Conservation (phyloP, 2,329 filamentous ascomycete genomes). For the Orbilia quercus region DNA sequence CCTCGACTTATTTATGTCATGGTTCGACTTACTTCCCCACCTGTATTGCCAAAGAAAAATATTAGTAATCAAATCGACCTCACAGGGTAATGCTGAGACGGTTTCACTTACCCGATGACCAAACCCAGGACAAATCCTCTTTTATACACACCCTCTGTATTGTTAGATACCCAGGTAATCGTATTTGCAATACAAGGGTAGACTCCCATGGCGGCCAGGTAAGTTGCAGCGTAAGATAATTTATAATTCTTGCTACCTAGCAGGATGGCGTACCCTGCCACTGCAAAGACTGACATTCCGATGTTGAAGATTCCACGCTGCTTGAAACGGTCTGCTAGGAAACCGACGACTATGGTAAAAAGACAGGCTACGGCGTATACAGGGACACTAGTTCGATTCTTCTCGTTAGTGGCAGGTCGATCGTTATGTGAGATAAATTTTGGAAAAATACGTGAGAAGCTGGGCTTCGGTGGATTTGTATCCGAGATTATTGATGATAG, state of each 20-base stretch:
- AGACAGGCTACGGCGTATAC: slow-evolving; percentile 79
- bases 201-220: slow-evolving; percentile 86
- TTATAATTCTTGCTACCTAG: slow-evolving; percentile 72
- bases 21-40: slow-evolving; percentile 39
- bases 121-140: slow-evolving; percentile 86
- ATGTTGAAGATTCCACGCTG: slow-evolving; percentile 86
- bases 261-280: slow-evolving; percentile 83
- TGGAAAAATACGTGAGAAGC: slow-evolving; percentile 72
- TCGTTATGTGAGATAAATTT: neutral
- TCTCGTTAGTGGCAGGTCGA: neutral
- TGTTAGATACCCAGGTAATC: slow-evolving; percentile 88
- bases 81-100: slow-evolving; percentile 35
- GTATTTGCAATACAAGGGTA: slow-evolving; percentile 89
- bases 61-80: neutral
- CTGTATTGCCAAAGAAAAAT: slow-evolving; percentile 1
- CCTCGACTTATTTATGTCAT: neutral
- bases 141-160: slow-evolving; percentile 90
- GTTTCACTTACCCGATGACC: slow-evolving; percentile 71
- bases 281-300: slow-evolving; percentile 74
- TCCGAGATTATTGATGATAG: slow-evolving; percentile 74
- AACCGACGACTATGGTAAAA: slow-evolving; percentile 77
- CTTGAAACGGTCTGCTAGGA: slow-evolving; percentile 78
- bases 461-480: slow-evolving; percentile 74
- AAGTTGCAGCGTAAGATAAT: slow-evolving; percentile 84
- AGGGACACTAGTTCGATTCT: slow-evolving; percentile 63